Evolutionary conservation across 2,329 filamentous ascomycete species (phyloP), one percentile per base, ranked within the genome.

Genomic region (Penicillium capsulatum): DNA sequence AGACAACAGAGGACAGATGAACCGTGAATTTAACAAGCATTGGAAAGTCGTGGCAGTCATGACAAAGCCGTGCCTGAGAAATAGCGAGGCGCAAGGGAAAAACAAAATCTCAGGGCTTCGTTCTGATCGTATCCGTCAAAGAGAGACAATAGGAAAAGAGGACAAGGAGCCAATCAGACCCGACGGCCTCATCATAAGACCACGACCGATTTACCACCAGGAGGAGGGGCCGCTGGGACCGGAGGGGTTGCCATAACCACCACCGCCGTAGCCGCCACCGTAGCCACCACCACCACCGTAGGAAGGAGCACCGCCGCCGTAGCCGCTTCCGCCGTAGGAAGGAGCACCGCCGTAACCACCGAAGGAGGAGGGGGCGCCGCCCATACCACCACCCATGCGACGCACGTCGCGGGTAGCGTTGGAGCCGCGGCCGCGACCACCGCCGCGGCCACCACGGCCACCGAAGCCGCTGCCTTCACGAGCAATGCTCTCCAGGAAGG

Each of bases 401-500:
- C 92, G 88, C 75, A 92, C 88, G 67, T 97, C 92, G 63, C 90
- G 89, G 68, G 83, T 94, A 57, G 83, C 77, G 63, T 66, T 61
- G 50, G 65, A 27, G 19, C 68, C 69, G 56, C 75, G 73, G 55
- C 85, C 83, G 62, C 85, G 80, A 45, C 85, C 83, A 61, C 85
- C 81, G 39, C 86, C 82, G 44, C 88, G 83, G 47, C 85, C 77
- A 48, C 84, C 79, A 50, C 80, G 74, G 36, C 88, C 84, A 42
- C 87, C 86, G 54, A 81, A 95, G 57, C 79, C 77, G 48, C 86
- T 86, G 50, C 88, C 86, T 72, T 98, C 92, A 50, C 92, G 89
- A 59, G 92, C 91, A 70, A 98, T 95, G 62, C 86, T 94, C 78
- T 98, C 92, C 45, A 98, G 78, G 80, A 97, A 98, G 33, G 77